phyloP scores from a whole-genome alignment of 495 filamentous ascomycete genomes.

The Trichoderma parareesei region DNA sequence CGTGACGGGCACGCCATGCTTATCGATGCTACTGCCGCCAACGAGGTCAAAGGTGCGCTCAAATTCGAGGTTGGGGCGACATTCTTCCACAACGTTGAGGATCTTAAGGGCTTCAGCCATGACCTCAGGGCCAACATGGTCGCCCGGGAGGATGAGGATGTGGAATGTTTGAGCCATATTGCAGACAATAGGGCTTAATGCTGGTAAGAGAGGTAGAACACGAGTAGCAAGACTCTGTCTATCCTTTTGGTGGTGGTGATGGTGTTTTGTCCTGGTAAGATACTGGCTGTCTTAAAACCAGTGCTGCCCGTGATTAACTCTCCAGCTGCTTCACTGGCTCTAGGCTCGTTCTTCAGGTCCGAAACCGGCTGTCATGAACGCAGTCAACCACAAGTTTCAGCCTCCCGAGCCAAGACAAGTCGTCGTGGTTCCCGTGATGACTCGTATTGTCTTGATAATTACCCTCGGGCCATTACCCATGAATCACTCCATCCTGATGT shows the following conservation, averaged over 20 bases:
- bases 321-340: too few species aligned
- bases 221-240: not conserved
- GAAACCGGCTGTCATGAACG: too few species aligned
- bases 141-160: conserved; percentile 46
- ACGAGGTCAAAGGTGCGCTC: conserved; percentile 38
- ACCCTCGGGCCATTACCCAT: too few species aligned
- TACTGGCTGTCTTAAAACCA: too few species aligned
- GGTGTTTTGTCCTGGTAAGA: not conserved
- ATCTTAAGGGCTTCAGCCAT: conserved; percentile 46
- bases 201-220: not conserved
- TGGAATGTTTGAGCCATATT: conserved; percentile 25
- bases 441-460: too few species aligned
- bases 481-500: too few species aligned
- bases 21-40: conserved; percentile 41
- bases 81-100: conserved; percentile 37
- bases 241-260: not conserved
- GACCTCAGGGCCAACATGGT: conserved; percentile 49
- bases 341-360: too few species aligned
- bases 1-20: conserved; percentile 36
- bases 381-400: too few species aligned
- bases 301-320: too few species aligned
- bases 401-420: too few species aligned
- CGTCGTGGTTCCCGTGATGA: too few species aligned
- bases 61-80: conserved; percentile 27
- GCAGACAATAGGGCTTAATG: not conserved